Evolutionary conservation across 257 asterid genomes (phyloP).

Genomic region (Solanum commersonii): DNA sequence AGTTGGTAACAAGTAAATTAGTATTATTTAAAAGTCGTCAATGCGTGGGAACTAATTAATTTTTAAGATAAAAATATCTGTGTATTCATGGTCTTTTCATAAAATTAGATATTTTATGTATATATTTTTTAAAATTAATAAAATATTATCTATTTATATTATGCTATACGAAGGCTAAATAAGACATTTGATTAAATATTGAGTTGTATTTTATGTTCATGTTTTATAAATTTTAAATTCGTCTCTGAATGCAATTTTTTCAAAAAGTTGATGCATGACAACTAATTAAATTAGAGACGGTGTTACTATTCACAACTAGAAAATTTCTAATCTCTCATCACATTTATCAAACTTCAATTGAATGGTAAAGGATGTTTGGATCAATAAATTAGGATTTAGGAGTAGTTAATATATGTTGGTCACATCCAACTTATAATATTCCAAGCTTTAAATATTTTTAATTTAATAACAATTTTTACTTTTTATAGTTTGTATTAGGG

Average conservation of each 20-base stretch:
- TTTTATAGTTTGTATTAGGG: too few relatives aligned
- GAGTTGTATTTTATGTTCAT: neutral
- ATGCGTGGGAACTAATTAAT: neutral
- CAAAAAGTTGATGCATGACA: neutral
- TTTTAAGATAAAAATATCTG: neutral
- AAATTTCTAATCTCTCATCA: neutral
- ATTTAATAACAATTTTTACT: neutral
- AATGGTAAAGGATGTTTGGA: neutral
- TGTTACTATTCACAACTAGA: neutral
- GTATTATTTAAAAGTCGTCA: neutral
- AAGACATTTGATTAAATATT: neutral
- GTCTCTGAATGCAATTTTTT: neutral
- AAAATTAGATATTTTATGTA: neutral
- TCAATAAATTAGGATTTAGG: neutral
- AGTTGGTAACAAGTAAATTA: neutral
- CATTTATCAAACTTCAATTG: neutral
- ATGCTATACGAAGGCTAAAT: neutral
- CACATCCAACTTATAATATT: neutral
- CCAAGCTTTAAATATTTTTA: neutral
- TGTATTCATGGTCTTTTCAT: neutral
- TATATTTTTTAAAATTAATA: too few relatives aligned
- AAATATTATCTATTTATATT: neutral
- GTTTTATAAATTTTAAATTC: neutral
- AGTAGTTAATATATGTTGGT: neutral
- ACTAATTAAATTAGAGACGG: neutral